phyloP scores from a whole-genome alignment of 441 rosid species.

The Adansonia madagascariensis region DNA sequence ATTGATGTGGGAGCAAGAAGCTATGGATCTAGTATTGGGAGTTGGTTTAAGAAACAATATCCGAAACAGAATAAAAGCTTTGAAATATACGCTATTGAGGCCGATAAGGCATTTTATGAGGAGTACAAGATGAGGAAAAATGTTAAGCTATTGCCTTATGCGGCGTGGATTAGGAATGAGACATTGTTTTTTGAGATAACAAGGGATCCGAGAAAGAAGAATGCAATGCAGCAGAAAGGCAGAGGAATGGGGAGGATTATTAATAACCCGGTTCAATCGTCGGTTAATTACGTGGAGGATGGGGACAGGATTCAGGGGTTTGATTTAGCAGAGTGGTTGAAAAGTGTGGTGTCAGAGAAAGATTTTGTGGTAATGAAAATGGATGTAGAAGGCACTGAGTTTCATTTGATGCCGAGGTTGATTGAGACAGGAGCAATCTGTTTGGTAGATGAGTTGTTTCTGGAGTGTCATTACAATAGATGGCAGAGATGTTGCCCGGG shows the following conservation, averaged over 20 bases:
- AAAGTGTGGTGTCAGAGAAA: slow-evolving; percentile 47
- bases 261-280: slow-evolving; percentile 40
- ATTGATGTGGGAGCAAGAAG: slow-evolving; percentile 75
- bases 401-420: slow-evolving; percentile 63
- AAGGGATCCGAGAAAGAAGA: slow-evolving; percentile 50
- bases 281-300: slow-evolving; percentile 36
- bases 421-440: slow-evolving; percentile 64
- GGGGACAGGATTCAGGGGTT: slow-evolving; percentile 60
- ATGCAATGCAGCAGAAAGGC: slow-evolving; percentile 27
- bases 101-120: slow-evolving; percentile 53
- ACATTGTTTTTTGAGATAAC: slow-evolving; percentile 62
- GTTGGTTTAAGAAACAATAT: slow-evolving; percentile 75
- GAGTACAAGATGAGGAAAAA: slow-evolving; percentile 53
- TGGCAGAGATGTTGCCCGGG: slow-evolving; percentile 79
- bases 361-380: slow-evolving; percentile 83
- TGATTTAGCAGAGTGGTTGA: slow-evolving; percentile 72
- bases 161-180: slow-evolving; percentile 82
- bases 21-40: slow-evolving; percentile 73
- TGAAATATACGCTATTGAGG: slow-evolving; percentile 69
- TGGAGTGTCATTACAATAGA: slow-evolving; percentile 74
- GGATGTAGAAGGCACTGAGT: slow-evolving; percentile 79
- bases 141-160: slow-evolving; percentile 58
- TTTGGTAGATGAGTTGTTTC: slow-evolving; percentile 66
- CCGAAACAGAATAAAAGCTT: slow-evolving; percentile 70
- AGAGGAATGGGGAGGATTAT: slow-evolving; percentile 75